Evolutionary conservation across 2,329 filamentous ascomycete species (phyloP).

Genomic region (Blastomyces emzantsi): DNA sequence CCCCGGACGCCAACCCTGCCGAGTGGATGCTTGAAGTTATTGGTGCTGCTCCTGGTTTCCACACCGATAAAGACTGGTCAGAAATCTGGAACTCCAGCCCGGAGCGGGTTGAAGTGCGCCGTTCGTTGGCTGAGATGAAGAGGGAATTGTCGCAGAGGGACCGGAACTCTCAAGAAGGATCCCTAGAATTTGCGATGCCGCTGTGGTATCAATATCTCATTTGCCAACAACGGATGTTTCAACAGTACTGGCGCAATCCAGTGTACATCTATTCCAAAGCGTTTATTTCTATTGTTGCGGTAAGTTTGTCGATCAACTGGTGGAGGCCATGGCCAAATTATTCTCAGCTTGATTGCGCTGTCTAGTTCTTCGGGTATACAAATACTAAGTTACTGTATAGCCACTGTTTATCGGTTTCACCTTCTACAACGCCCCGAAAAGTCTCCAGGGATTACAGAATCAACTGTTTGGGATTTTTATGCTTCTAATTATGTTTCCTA

Average conservation of each 20-base stretch:
- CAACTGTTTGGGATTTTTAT: constrained; percentile 90
- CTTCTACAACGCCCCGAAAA: constrained; percentile 66
- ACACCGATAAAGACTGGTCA: constrained; percentile 46
- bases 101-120: constrained; percentile 43
- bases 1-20: constrained; percentile 58
- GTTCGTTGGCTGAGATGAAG: constrained; percentile 44
- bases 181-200: constrained; percentile 68
- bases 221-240: constrained; percentile 66
- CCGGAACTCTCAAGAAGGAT: constrained; percentile 11
- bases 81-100: constrained; percentile 47
- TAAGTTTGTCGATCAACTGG: constrained; percentile 9
- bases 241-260: constrained; percentile 87
- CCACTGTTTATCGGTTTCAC: constrained; percentile 75
- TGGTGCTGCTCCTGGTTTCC: constrained; percentile 51
- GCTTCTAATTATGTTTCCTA: constrained; percentile 69
- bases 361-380: not conserved
- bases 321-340: not conserved
- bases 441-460: constrained; percentile 73
- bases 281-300: constrained; percentile 54
- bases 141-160: constrained; percentile 31
- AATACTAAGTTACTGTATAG: constrained; percentile 4
- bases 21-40: constrained; percentile 62
- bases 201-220: constrained; percentile 58
- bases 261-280: constrained; percentile 81
- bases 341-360: not conserved